These are phyloP conservation scores for Diplocarpon rosae DNA, from an alignment of 2,329 filamentous ascomycete genomes.

Conservation along the genomic window DNA sequence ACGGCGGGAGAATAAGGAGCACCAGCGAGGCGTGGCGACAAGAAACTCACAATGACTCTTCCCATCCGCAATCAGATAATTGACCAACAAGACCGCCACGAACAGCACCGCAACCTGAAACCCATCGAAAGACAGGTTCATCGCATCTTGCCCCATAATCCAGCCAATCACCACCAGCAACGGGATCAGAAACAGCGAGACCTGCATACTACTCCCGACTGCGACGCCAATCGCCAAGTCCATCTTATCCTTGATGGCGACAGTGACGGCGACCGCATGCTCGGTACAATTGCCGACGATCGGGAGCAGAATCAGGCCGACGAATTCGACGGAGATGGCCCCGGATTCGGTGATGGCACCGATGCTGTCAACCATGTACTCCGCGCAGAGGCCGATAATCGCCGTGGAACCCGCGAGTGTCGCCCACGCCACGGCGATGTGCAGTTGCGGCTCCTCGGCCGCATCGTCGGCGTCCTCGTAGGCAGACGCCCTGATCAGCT, in stretches of 20 bases:
- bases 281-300: conserved; percentile 77
- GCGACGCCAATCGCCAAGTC: conserved; percentile 69
- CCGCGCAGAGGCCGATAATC: conserved; percentile 63
- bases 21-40: conserved; percentile 34
- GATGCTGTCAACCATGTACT: conserved; percentile 69
- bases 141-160: conserved; percentile 54
- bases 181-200: conserved; percentile 70
- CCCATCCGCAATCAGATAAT: conserved; percentile 76
- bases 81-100: conserved; percentile 72
- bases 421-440: conserved; percentile 58
- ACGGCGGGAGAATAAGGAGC: too few relatives aligned
- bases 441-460: conserved; percentile 62
- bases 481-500: conserved; percentile 32
- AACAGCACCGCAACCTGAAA: conserved; percentile 85
- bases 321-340: conserved; percentile 67
- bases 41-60: conserved; percentile 51
- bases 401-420: conserved; percentile 63
- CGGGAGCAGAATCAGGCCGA: conserved; percentile 68
- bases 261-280: conserved; percentile 75
- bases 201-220: conserved; percentile 75
- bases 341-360: conserved; percentile 58
- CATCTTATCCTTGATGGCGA: conserved; percentile 65
- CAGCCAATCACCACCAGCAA: conserved; percentile 72
- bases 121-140: conserved; percentile 60
- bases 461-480: conserved; percentile 51